These are phyloP conservation scores for Penicillium sp. DNA, from an alignment of 2,329 filamentous ascomycete genomes.

Conservation along the genomic window DNA sequence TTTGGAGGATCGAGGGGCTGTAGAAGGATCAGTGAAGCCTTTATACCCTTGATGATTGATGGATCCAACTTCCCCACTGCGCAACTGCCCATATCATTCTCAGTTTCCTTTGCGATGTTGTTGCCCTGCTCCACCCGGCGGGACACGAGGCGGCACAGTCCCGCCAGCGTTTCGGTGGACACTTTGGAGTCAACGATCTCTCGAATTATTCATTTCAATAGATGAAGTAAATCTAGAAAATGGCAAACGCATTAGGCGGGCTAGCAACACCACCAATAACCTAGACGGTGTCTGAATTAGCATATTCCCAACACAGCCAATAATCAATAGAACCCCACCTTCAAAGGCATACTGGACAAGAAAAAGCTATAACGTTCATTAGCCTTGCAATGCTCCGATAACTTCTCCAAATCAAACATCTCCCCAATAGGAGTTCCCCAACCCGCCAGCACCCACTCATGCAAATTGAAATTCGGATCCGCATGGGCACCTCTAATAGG, in stretches of 20 bases:
- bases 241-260: conserved; percentile 21
- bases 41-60: neutral
- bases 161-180: neutral
- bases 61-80: neutral
- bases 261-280: conserved; percentile 20
- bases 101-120: neutral
- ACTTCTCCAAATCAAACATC: conserved; percentile 29
- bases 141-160: neutral
- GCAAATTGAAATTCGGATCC: conserved; percentile 21
- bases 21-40: neutral
- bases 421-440: conserved; percentile 30
- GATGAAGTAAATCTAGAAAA: conserved; percentile 9
- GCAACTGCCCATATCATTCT: neutral
- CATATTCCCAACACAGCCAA: neutral
- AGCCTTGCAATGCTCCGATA: conserved; percentile 25
- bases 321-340: conserved; percentile 15
- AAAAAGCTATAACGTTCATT: conserved; percentile 28
- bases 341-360: conserved; percentile 28
- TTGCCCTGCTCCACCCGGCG: conserved; percentile 3
- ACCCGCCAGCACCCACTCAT: conserved; percentile 27
- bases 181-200: neutral
- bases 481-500: conserved; percentile 22
- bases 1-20: neutral
- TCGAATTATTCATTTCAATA: neutral
- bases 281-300: conserved; percentile 5